phyloP scores from a whole-genome alignment of 2,329 filamentous ascomycete species.

The Aspergillus fructus region DNA sequence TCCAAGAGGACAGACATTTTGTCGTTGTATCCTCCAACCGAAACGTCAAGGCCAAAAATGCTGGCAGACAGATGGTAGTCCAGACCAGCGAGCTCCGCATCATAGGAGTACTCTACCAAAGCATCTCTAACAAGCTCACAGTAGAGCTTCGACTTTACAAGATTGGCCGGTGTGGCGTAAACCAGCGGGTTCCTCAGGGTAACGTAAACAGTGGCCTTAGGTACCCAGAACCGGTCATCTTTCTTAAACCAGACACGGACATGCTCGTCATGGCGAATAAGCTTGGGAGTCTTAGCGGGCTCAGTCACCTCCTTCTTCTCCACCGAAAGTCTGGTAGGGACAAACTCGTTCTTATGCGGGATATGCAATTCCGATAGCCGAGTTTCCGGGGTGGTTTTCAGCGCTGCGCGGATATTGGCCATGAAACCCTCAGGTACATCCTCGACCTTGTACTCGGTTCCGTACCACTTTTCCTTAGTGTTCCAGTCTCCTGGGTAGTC shows the following conservation, averaged over 20 bases:
- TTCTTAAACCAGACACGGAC: constrained; percentile 96
- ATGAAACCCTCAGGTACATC: constrained; percentile 76
- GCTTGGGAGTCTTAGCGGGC: constrained; percentile 69
- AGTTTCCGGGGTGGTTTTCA: constrained; percentile 55
- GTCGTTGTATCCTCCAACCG: constrained; percentile 90
- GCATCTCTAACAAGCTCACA: constrained; percentile 85
- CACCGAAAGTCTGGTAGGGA: constrained; percentile 88
- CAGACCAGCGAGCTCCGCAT: constrained; percentile 88
- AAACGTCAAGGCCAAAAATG: constrained; percentile 71
- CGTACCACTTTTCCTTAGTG: constrained; percentile 93
- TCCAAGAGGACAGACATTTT: constrained; percentile 89
- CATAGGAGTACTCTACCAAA: constrained; percentile 89
- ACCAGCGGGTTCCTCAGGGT: constrained; percentile 76
- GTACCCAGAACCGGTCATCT: constrained; percentile 97
- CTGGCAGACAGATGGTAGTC: constrained; percentile 77
- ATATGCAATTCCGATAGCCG: constrained; percentile 74
- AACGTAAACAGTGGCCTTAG: constrained; percentile 83
- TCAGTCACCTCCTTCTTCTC: constrained; percentile 88
- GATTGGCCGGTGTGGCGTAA: constrained; percentile 74
- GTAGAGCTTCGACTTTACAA: constrained; percentile 76
- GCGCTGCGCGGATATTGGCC: constrained; percentile 65
- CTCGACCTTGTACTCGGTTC: constrained; percentile 85
- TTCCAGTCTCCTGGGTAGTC: constrained; percentile 83
- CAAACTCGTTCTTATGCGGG: constrained; percentile 92
- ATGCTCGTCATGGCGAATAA: constrained; percentile 80